Base-by-base conservation (phyloP, 139 green algal species). In the Chlamydomonas asymmetrica region DNA sequence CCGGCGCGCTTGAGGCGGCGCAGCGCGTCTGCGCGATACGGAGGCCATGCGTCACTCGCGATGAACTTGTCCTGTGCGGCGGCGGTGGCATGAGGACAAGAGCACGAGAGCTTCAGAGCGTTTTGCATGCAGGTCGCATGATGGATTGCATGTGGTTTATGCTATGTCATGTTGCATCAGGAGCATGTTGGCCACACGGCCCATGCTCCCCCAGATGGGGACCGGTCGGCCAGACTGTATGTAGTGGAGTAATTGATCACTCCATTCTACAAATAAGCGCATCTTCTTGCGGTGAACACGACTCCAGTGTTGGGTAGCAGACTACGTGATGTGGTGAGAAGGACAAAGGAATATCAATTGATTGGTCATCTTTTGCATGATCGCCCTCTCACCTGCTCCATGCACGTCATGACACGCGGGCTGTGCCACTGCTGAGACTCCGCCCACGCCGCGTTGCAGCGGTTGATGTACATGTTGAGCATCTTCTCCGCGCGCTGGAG, bases 401-500 rank as follows among this genome's bases (percentile, higher is more conserved):
- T 23, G 27, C 22, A 5, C 27, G 70, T 52, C 56, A 76, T 39
- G 22, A 76, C 70, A 6, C 29, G 20, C 27, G 70, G 70, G 40
- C 56, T 16, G 6, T 2, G 40, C 70, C 70, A 76, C 70, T 76
- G 70, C 54, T 76, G 70, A 18, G 31, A 49, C 70, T 76, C 70
- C 6, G 70, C 56, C 70, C 70, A 76, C 41, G 31, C 39, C 56
- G 70, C 70, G 59, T 76, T 76, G 31, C 59, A 56, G 7, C 70
- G 56, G 70, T 76, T 76, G 40, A 52, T 57, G 70, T 68, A 76
- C 70, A 76, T 76, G 35, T 13, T 22, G 56, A 76, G 67, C 18
- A 76, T 40, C 57, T 76, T 38, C 40, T 67, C 31, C 5, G 70
- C 56, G 45, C 32, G n/a, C 2, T 41, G 23, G 41, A 41, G 65